Conservation (phyloP, 306 rosid species). For the Rosa multiflora region DNA sequence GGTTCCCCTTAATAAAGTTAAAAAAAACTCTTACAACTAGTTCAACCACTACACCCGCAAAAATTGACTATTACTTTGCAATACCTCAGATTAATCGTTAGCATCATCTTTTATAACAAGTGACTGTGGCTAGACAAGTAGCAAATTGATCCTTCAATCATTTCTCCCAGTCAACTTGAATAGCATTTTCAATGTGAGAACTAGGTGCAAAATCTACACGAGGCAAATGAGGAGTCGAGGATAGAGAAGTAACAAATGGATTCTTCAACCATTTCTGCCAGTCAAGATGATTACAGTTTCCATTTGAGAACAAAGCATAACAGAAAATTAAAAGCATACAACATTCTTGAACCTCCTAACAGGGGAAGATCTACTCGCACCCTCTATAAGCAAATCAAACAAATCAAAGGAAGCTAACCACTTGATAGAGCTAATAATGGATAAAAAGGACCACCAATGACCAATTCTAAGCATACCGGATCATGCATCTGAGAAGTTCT, state of each 20-base stretch:
- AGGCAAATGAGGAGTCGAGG: neutral
- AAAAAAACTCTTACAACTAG: too few relatives aligned
- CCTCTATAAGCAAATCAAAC: conserved; percentile 13
- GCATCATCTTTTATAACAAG: neutral
- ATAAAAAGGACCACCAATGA: conserved; percentile 26
- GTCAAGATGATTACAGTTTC: conserved; percentile 4
- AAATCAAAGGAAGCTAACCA: conserved; percentile 30
- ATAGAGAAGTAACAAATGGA: conserved; percentile 13
- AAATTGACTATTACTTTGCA: neutral
- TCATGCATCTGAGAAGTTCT: conserved; percentile 28
- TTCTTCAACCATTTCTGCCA: conserved; percentile 18
- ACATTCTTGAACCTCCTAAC: conserved; percentile 29
- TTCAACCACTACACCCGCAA: neutral
- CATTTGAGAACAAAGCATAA: conserved; percentile 9
- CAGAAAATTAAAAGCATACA: neutral
- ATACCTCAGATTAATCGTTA: neutral
- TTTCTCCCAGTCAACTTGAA: neutral
- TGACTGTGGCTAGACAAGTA: neutral
- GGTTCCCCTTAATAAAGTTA: too few relatives aligned
- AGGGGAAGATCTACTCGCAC: conserved; percentile 27
- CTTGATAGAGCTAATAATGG: neutral
- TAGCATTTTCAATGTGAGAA: conserved; percentile 2
- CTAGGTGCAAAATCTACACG: neutral
- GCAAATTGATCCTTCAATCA: neutral
- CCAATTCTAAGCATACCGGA: conserved; percentile 42